These are phyloP conservation scores for Auxenochlorella protothecoides DNA, from an alignment of 139 green algal species.

Conservation along the genomic window DNA sequence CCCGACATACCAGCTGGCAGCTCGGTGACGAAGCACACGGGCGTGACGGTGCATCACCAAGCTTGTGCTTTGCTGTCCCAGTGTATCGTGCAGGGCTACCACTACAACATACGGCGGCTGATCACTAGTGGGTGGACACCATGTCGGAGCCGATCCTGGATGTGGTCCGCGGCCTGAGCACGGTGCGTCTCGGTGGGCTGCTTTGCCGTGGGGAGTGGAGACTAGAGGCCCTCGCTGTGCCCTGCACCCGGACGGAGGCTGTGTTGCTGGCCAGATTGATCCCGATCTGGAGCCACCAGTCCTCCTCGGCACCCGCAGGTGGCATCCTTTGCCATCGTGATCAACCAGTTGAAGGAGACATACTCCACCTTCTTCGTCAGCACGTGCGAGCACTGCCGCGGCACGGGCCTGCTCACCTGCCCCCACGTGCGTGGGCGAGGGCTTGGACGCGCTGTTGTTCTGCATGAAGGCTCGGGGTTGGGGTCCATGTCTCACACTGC, in stretches of 20 bases:
- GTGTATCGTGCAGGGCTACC: no score
- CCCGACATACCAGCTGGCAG: background rate
- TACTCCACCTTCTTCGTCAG: conserved; percentile 24
- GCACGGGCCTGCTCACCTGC: conserved; percentile 31
- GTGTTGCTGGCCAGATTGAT: background rate
- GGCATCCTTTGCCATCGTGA: conserved; percentile 32
- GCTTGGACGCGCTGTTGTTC: background rate
- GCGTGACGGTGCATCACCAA: background rate
- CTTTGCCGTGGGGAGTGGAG: background rate
- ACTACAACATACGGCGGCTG: background rate
- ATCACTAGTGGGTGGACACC: conserved; percentile 3
- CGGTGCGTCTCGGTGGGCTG: conserved; percentile 4
- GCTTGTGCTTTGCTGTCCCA: background rate
- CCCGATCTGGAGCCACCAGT: background rate
- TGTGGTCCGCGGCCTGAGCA: conserved; percentile 32
- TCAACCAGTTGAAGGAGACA: conserved; percentile 31
- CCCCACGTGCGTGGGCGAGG: conserved; percentile 14
- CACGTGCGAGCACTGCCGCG: conserved; percentile 25
- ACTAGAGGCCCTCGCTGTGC: background rate
- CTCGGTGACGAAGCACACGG: background rate
- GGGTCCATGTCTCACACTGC: background rate
- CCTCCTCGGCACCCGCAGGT: conserved; percentile 14
- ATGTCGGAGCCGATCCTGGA: conserved; percentile 35
- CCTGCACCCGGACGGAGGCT: no score
- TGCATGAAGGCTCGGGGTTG: background rate